These are phyloP conservation scores for Mimosa pudica DNA, from an alignment of 306 rosid species.

Conservation along the genomic window DNA sequence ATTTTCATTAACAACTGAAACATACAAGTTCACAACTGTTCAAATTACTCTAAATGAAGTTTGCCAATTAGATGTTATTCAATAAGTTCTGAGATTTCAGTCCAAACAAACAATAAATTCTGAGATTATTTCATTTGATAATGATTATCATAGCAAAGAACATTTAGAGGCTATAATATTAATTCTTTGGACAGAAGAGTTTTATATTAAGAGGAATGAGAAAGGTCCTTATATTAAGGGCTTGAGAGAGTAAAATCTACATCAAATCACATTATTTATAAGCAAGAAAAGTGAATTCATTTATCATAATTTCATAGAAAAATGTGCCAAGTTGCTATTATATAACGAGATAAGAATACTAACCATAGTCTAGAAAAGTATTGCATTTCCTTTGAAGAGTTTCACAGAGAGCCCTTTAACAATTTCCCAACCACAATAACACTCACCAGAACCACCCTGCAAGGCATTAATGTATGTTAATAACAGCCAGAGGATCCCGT, in stretches of 20 bases:
- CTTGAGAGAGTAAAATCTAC: not conserved
- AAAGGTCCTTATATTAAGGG: not conserved
- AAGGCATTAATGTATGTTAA: constrained; percentile 21
- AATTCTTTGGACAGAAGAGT: not conserved
- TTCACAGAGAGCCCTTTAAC: constrained; percentile 73
- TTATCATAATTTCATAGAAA: not conserved
- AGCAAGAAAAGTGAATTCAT: not conserved
- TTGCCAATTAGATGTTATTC: not conserved
- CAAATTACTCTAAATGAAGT: not conserved
- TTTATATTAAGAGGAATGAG: not conserved
- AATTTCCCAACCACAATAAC: constrained; percentile 78
- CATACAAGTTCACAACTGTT: too few relatives aligned
- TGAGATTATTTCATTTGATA: not conserved
- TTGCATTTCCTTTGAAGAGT: constrained; percentile 84
- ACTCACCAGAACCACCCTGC: constrained; percentile 89
- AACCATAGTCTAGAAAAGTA: constrained; percentile 99
- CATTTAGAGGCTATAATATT: not conserved
- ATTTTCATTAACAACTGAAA: too few relatives aligned
- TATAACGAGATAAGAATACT: constrained; percentile 41
- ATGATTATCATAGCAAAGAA: not conserved
- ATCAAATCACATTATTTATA: not conserved
- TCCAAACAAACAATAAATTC: too few relatives aligned
- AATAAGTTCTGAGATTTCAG: too few relatives aligned
- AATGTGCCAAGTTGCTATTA: not conserved
- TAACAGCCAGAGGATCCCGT: constrained; percentile 12